Evolutionary conservation across 345 rosid species (phyloP).

Genomic region (Brassica rapa): DNA sequence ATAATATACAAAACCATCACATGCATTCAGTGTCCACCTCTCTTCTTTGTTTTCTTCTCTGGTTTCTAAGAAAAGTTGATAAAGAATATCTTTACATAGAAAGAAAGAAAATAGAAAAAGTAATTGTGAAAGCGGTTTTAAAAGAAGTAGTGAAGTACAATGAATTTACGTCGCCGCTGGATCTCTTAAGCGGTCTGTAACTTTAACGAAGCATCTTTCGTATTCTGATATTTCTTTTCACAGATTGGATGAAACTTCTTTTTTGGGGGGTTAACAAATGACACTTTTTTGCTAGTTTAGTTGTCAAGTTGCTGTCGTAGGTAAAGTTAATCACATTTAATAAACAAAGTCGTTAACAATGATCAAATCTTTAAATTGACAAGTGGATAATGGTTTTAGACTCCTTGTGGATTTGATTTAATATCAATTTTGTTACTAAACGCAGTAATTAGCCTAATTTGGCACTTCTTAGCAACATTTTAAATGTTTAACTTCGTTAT

Average conservation of each 20-base stretch:
- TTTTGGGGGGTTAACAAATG: not conserved
- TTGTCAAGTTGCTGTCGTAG: slow-evolving; percentile 9
- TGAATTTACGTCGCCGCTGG: slow-evolving; percentile 16
- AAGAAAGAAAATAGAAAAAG: not conserved
- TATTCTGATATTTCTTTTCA: not conserved
- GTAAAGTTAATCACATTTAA: slow-evolving; percentile 23
- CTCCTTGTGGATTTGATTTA: not conserved
- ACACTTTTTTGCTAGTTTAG: slow-evolving; percentile 20
- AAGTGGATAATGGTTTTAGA: not conserved
- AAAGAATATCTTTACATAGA: not conserved
- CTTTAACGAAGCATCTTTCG: slow-evolving; percentile 21
- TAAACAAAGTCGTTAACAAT: not conserved
- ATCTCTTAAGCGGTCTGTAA: slow-evolving; percentile 11
- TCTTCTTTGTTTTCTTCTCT: not conserved
- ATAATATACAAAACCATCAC: slow-evolving; percentile 19
- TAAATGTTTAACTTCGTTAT: too few relatives aligned
- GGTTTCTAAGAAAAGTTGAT: not conserved
- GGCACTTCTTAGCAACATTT: not conserved
- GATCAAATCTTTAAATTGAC: not conserved
- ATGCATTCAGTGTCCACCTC: slow-evolving; percentile 1
- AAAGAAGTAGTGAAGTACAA: slow-evolving; percentile 25
- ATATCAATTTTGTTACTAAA: not conserved
- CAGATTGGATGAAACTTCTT: not conserved
- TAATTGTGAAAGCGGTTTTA: not conserved
- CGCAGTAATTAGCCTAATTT: not conserved